These are phyloP conservation scores for Lactarius indigo DNA, from an alignment of 768 basidiomycete genomes.

Conservation along the genomic window DNA sequence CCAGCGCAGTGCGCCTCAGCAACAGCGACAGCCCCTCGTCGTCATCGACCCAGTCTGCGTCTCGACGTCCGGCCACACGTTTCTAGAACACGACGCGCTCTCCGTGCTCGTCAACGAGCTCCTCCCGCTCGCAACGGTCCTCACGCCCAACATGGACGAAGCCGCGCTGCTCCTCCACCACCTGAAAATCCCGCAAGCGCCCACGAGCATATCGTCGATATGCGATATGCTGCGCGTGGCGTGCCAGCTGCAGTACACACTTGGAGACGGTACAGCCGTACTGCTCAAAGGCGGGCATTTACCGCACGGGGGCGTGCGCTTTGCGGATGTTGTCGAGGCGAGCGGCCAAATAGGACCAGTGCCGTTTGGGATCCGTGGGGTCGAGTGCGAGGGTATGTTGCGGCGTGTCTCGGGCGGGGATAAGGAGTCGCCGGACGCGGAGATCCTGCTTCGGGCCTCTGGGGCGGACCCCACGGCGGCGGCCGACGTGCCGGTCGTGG, in stretches of 20 bases:
- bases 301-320: slow-evolving; percentile 30
- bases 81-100: slow-evolving; percentile 68
- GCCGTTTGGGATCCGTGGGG: neutral
- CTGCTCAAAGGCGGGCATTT: slow-evolving; percentile 88
- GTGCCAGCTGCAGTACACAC: slow-evolving; percentile 38
- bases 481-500: slow-evolving; percentile 41
- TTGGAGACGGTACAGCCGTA: slow-evolving; percentile 52
- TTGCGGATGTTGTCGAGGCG: slow-evolving; percentile 40
- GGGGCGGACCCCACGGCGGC: slow-evolving; percentile 2
- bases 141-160: slow-evolving; percentile 87
- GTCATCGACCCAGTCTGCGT: slow-evolving; percentile 91
- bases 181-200: slow-evolving; percentile 1
- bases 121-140: slow-evolving; percentile 63
- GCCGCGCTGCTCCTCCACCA: slow-evolving; percentile 63
- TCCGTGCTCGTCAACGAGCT: slow-evolving; percentile 55
- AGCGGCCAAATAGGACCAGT: neutral
- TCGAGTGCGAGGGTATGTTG: slow-evolving; percentile 15
- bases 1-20: slow-evolving; percentile 31
- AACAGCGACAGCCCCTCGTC: slow-evolving; percentile 43
- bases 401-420: slow-evolving; percentile 24
- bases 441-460: slow-evolving; percentile 46
- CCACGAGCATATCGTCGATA: slow-evolving; percentile 42
- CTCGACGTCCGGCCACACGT: slow-evolving; percentile 81
- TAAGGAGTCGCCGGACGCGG: slow-evolving; percentile 50
- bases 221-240: slow-evolving; percentile 61